Base-by-base conservation (phyloP, 23 red algal genomes). In the Gracilaria gracilis region DNA sequence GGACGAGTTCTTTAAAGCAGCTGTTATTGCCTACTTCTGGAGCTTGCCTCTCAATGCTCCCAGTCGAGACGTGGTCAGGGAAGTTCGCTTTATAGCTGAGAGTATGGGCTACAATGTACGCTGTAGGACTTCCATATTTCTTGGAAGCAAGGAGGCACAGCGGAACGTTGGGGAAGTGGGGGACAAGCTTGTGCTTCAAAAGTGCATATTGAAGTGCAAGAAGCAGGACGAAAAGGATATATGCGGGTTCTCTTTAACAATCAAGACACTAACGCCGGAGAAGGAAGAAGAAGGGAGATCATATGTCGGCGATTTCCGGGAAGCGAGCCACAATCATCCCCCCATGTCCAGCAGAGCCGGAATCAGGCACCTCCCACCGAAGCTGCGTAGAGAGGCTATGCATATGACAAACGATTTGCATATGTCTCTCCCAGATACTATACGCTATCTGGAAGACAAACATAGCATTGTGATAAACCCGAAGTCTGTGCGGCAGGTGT, bases 391-490 rank as follows among this genome's bases (percentile, higher is more conserved):
- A n/a, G n/a, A n/a, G n/a, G n/a, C n/a, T n/a, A n/a, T n/a, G n/a
- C n/a, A n/a, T n/a, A n/a, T n/a, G n/a, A n/a, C n/a, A n/a, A n/a
- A n/a, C n/a, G n/a, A n/a, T n/a, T n/a, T n/a, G n/a, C n/a, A n/a
- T n/a, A n/a, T n/a, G n/a, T n/a, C n/a, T n/a, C n/a, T n/a, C n/a
- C n/a, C n/a, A n/a, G n/a, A n/a, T n/a, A n/a, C n/a, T n/a, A n/a
- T n/a, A n/a, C n/a, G n/a, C n/a, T n/a, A n/a, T n/a, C n/a, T n/a
- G n/a, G n/a, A n/a, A n/a, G n/a, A n/a, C n/a, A n/a, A n/a, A n/a
- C n/a, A n/a, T n/a, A 66, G 24, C 61, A 66, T 66, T 66, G n/a
- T 66, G 12, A 66, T 15, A 66, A 66, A 66, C 9, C 61, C 61
- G 24, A 29, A 9, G 21, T 29, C 61, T 8, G 29, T 66, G 21